Conservation (phyloP, 2,329 filamentous ascomycete genomes). For the Ophiostoma tasmaniense region DNA sequence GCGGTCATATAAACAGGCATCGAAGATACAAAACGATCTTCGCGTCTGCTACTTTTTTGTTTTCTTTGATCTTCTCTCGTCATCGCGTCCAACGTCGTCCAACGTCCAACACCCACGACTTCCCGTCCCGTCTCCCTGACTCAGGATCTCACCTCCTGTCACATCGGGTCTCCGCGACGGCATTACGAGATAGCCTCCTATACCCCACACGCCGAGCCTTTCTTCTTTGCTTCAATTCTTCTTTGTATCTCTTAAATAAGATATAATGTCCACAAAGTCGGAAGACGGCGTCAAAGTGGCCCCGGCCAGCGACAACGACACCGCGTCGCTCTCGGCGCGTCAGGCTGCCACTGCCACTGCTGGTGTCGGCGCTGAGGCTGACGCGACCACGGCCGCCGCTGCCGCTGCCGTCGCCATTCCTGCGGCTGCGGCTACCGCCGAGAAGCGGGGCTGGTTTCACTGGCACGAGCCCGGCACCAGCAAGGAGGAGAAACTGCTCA, state of each 20-base stretch:
- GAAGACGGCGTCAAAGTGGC: not conserved
- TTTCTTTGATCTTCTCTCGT: not conserved
- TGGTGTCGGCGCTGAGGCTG: not conserved
- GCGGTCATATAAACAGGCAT: not conserved
- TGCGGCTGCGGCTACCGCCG: not conserved
- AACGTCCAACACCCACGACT: not conserved
- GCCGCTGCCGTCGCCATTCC: not conserved
- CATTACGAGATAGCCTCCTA: not conserved
- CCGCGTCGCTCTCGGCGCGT: not conserved
- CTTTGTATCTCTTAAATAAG: not conserved
- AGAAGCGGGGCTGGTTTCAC: conserved; percentile 27
- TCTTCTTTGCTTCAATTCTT: not conserved
- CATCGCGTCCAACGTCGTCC: conserved; percentile 3
- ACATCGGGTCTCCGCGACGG: not conserved
- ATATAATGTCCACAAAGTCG: not conserved
- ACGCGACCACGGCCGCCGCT: not conserved
- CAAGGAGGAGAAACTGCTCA: conserved; percentile 35
- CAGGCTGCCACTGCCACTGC: not conserved
- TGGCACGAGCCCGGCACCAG: conserved; percentile 37
- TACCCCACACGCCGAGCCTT: not conserved
- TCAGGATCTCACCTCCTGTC: not conserved
- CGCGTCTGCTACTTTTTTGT: not conserved
- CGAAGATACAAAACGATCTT: not conserved
- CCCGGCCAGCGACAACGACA: not conserved
- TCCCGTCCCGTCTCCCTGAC: not conserved